A percentile compares a stretch with the other conserved stretches of the same genome.
Evolutionary conservation across 164 flowering plant genomes (phyloP).

Genomic region (Annona cherimola): DNA sequence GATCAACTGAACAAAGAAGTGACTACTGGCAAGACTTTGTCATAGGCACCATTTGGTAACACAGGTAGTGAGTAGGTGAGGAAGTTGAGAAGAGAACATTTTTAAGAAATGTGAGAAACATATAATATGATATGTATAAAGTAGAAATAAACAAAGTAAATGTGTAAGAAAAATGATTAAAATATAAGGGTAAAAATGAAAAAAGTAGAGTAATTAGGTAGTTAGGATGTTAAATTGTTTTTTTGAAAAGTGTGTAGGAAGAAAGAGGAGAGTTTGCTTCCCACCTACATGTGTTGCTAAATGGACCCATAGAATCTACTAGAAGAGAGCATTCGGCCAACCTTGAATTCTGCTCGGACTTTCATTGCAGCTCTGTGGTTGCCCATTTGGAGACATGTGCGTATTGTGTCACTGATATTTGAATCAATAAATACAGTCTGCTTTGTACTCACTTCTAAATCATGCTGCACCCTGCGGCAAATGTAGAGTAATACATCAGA

Average conservation of each 20-base stretch:
- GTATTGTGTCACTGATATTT: conserved; percentile 89
- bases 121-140: background rate
- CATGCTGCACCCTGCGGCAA: conserved; percentile 73
- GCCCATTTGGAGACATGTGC: conserved; percentile 90
- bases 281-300: too few relatives aligned
- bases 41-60: too few relatives aligned
- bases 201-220: too few relatives aligned
- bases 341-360: conserved; percentile 94
- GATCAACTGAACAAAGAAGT: background rate
- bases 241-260: background rate
- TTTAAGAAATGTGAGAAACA: too few relatives aligned
- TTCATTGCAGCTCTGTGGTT: conserved; percentile 84
- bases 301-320: too few relatives aligned
- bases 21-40: too few relatives aligned
- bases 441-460: conserved; percentile 83
- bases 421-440: conserved; percentile 92
- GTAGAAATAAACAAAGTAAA: background rate
- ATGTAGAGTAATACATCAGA: background rate
- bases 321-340: conserved; percentile 10
- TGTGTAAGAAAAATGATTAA: too few relatives aligned
- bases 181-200: too few relatives aligned
- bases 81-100: background rate
- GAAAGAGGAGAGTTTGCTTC: background rate
- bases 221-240: background rate
- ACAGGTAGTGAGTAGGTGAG: too few relatives aligned